Conservation (phyloP, 2,329 filamentous ascomycete genomes). For the Epichloe baconii region DNA sequence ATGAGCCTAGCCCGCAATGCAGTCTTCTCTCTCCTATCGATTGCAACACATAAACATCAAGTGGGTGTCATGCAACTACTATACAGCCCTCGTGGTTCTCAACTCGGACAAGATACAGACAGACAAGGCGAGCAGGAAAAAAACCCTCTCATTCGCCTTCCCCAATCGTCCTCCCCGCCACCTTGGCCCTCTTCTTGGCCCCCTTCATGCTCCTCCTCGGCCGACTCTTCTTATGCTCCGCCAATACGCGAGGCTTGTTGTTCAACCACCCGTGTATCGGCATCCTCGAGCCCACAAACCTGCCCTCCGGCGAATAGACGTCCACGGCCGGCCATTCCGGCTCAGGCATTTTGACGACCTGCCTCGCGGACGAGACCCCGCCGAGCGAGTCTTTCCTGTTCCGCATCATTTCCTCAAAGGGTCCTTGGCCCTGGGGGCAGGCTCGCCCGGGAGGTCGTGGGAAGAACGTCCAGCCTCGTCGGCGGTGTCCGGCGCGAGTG, state of each 20-base stretch:
- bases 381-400: slow-evolving; percentile 12
- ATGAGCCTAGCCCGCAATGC: too few relatives aligned
- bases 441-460: neutral
- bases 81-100: too few relatives aligned
- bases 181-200: slow-evolving; percentile 28
- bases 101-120: too few relatives aligned
- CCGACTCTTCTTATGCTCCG: slow-evolving; percentile 36
- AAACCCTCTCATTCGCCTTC: too few relatives aligned
- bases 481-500: slow-evolving; percentile 6
- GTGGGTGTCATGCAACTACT: too few relatives aligned
- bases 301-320: slow-evolving; percentile 75
- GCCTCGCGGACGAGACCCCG: neutral
- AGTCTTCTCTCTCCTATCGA: too few relatives aligned
- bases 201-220: slow-evolving; percentile 61
- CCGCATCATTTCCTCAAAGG: slow-evolving; percentile 15
- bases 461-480: slow-evolving; percentile 3
- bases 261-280: slow-evolving; percentile 63
- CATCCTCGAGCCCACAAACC: slow-evolving; percentile 52
- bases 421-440: slow-evolving; percentile 5
- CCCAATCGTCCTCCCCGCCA: slow-evolving; percentile 11
- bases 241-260: slow-evolving; percentile 39
- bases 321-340: slow-evolving; percentile 59
- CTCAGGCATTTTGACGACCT: slow-evolving; percentile 11
- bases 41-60: too few relatives aligned
- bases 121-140: too few relatives aligned